Evolutionary conservation across 495 filamentous ascomycete genomes (phyloP).

Genomic region (Annulohypoxylon stygium): DNA sequence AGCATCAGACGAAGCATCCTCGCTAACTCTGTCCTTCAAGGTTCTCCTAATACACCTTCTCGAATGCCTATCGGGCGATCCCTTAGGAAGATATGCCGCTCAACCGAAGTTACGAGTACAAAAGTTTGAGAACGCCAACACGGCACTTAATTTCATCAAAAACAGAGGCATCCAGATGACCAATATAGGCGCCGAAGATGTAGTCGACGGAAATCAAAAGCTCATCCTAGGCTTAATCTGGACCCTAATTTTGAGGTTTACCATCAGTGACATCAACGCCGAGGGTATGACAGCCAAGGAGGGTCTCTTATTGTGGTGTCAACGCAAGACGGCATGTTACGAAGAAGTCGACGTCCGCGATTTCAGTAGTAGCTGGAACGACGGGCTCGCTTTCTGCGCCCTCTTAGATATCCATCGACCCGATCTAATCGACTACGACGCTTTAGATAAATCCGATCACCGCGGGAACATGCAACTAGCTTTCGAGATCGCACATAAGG

Average conservation of each 20-base stretch:
- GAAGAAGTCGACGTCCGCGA: conserved; percentile 94
- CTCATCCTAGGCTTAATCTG: conserved; percentile 97
- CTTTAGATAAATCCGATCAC: conserved; percentile 93
- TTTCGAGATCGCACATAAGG: conserved; percentile 93
- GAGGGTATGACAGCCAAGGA: conserved; percentile 99
- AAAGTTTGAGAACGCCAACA: conserved; percentile 98
- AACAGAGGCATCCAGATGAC: conserved; percentile 93
- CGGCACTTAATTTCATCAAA: conserved; percentile 92
- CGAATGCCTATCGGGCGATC: conserved; percentile 93
- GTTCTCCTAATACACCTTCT: conserved; percentile 95
- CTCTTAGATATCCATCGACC: conserved; percentile 96
- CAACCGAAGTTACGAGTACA: conserved; percentile 96
- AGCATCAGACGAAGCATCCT: background rate
- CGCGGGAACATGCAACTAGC: conserved; percentile 97
- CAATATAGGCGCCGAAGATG: conserved; percentile 98
- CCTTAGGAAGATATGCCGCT: conserved; percentile 94
- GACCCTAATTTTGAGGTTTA: conserved; percentile 97
- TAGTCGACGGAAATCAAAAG: conserved; percentile 97
- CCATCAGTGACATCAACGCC: conserved; percentile 97
- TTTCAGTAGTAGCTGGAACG: conserved; percentile 96
- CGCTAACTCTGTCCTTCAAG: conserved; percentile 59
- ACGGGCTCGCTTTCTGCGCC: conserved; percentile 96
- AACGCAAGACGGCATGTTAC: conserved; percentile 98
- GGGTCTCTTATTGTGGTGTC: conserved; percentile 95
- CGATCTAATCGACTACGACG: conserved; percentile 95